Evolutionary conservation across 768 basidiomycete genomes (phyloP), one percentile per base, ranked within the genome.

Genomic region (Macrolepiota albuminosa): DNA sequence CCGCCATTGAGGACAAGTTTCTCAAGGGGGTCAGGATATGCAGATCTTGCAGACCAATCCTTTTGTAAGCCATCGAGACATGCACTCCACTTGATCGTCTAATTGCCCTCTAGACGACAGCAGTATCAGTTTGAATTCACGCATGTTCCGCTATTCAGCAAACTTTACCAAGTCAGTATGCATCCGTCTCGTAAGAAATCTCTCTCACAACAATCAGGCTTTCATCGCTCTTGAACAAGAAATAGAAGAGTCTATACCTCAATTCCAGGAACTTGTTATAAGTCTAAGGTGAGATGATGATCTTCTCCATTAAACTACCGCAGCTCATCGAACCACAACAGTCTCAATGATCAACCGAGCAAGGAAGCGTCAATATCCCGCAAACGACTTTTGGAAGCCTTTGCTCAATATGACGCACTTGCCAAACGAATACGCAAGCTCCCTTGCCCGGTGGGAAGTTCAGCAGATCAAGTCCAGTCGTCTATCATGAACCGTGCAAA

Each of bases 1-100:
- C 72, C 45, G 76, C 76, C 46, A 85, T 87, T 29, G 88, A 91
- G 31, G 88, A 94, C 54, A 91, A 92, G 69, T 93, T 95, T 68
- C 73, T 95, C 60, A 91, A 87, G 62, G 95, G 94, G 1, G 88
- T 98, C 6, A 77, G 97, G 67, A 85, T 94, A 60, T 99, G 97
- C 71, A 78, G 87, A 49, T 81, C 85, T 18, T 99, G 97, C 73
- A 82, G 89, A 67, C 85, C 87, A 9, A 80, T 86, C 18, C 82
- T 98, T 40, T 74, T 87, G 93, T 95, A 66, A 70, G 92, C 78
- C 24, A 11, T 8, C 29, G 21, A 47, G 33, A 40, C 40, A 42
- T 56, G 43, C 43, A 56, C 33, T 29, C 50, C 39, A 51, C 39
- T 9, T 39, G 14, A 7, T n/a, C 18, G 54, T 52, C 59, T 50